Conservation (phyloP, 176 grass and related monocot genomes). For the Oryza rufipogon region DNA sequence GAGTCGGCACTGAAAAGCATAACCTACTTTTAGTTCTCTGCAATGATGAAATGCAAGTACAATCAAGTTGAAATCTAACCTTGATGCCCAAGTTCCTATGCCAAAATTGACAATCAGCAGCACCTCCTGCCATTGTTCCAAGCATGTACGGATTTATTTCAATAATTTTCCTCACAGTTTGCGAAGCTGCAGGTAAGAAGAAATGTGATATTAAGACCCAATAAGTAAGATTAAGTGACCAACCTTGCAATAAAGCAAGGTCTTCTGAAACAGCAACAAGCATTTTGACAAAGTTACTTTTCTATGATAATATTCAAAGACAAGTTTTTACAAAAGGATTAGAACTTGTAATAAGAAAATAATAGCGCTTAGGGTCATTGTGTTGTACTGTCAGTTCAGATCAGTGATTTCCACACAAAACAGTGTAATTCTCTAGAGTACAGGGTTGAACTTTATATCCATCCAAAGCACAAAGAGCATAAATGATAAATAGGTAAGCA, state of each 20-base stretch:
- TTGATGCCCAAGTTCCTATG: constrained; percentile 91
- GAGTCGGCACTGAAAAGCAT: constrained; percentile 63
- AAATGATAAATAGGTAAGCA: not conserved
- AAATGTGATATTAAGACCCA: not conserved
- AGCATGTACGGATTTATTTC: constrained; percentile 99
- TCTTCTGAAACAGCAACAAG: not conserved
- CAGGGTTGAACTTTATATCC: not conserved
- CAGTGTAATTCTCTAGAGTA: not conserved
- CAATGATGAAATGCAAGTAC: not conserved
- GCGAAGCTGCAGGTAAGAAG: constrained; percentile 67
- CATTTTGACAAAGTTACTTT: not conserved
- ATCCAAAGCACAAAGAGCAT: not conserved
- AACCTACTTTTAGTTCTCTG: constrained; percentile 16
- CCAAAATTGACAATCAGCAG: constrained; percentile 98
- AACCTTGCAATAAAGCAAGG: not conserved
- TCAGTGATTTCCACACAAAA: not conserved
- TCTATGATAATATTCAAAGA: not conserved
- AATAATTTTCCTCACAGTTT: constrained; percentile 97
- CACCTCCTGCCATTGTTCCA: constrained; percentile 94
- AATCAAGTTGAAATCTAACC: constrained; percentile 43
- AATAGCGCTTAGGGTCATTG: not conserved
- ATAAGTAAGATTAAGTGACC: not conserved
- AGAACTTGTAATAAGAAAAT: not conserved
- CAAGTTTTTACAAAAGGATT: constrained; percentile 22
- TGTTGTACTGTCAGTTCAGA: not conserved